phyloP scores from a whole-genome alignment of 2,329 filamentous ascomycete species.

The Alternaria atra region DNA sequence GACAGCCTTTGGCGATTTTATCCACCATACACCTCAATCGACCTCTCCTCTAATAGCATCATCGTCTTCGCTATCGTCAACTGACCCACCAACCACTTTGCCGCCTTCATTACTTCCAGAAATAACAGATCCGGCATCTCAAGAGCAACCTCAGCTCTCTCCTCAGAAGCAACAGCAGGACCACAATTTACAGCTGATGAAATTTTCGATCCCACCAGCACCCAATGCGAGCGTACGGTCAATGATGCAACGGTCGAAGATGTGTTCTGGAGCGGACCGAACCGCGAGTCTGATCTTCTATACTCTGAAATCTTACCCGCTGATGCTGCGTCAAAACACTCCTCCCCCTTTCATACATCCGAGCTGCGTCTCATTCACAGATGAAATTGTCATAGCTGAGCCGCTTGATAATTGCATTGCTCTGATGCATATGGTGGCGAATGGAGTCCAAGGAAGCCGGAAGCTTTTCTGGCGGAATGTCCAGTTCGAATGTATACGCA shows the following conservation, averaged over 20 bases:
- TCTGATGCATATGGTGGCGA: constrained; percentile 53
- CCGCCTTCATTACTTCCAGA: neutral
- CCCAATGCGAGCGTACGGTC: constrained; percentile 33
- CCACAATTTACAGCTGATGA: neutral
- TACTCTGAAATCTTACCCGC: constrained; percentile 56
- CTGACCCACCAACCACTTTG: neutral
- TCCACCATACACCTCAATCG: neutral
- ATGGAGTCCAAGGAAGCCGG: constrained; percentile 44
- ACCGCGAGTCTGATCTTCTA: constrained; percentile 51
- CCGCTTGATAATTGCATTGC: constrained; percentile 55
- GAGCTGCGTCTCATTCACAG: constrained; percentile 30
- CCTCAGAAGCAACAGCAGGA: neutral
- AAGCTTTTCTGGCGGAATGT: constrained; percentile 60
- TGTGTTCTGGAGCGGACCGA: constrained; percentile 40
- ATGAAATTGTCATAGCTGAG: constrained; percentile 42
- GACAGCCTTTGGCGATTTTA: neutral
- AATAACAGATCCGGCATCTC: neutral
- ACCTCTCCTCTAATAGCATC: neutral
- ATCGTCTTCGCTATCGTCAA: neutral
- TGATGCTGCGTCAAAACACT: constrained; percentile 51
- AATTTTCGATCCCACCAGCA: constrained; percentile 29
- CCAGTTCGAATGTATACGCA: constrained; percentile 52
- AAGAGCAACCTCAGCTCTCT: neutral
- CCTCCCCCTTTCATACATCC: constrained; percentile 58
- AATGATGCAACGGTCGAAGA: constrained; percentile 38